Conservation (phyloP, 208 protist species). For the Wallacemonas sp. region DNA sequence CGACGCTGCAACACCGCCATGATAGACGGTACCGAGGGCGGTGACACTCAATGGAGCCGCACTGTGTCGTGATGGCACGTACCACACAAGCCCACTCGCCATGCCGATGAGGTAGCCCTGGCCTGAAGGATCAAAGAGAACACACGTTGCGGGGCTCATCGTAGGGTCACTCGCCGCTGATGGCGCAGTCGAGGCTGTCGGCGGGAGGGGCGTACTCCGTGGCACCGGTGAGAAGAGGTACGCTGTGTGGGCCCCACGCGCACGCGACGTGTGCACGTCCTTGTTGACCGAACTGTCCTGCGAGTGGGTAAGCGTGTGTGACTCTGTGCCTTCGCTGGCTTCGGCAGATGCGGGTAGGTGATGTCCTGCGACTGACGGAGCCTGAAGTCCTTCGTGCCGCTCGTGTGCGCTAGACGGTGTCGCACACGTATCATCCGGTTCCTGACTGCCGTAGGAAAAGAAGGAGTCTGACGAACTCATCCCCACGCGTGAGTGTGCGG, state of each 20-base stretch:
- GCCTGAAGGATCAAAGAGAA: constrained; percentile 39
- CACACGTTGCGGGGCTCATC: constrained; percentile 30
- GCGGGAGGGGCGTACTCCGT: constrained; percentile 10
- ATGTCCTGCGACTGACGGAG: too few species aligned
- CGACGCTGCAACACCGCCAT: background rate
- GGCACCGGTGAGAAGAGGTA: constrained; percentile 57
- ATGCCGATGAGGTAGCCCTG: constrained; percentile 54
- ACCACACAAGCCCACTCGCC: constrained; percentile 41
- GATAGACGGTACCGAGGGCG: constrained; percentile 25
- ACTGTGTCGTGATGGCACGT: constrained; percentile 17
- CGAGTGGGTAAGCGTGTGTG: too few species aligned
- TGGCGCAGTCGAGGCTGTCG: background rate
- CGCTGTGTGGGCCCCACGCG: constrained; percentile 26
- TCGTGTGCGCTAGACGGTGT: too few species aligned
- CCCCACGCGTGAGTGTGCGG: background rate
- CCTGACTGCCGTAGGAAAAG: background rate
- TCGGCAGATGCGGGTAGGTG: too few species aligned
- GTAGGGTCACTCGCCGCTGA: too few species aligned
- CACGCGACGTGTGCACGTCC: background rate
- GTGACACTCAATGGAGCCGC: constrained; percentile 17
- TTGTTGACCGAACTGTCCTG: background rate
- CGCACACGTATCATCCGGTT: background rate
- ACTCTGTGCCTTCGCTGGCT: too few species aligned
- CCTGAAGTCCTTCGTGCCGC: too few species aligned
- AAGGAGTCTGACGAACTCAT: background rate